These are phyloP conservation scores for Macrolepiota fuliginosa DNA, from an alignment of 768 basidiomycete species.

Conservation along the genomic window DNA sequence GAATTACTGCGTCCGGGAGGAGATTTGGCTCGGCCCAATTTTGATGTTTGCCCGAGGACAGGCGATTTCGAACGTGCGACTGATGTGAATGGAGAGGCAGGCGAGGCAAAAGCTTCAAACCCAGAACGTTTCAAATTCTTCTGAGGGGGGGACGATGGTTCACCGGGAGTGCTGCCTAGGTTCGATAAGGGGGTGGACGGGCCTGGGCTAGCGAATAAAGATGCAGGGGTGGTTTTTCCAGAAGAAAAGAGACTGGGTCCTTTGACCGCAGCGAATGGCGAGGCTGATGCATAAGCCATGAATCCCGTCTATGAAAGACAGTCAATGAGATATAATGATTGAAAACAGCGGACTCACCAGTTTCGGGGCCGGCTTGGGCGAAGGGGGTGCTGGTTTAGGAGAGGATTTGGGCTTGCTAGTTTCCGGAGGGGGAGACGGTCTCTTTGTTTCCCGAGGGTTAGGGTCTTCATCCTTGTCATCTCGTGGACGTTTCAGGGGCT, in stretches of 20 bases:
- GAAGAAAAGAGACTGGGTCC: slow-evolving; percentile 57
- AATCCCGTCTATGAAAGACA: slow-evolving; percentile 56
- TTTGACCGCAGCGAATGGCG: slow-evolving; percentile 73
- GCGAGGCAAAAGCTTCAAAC: slow-evolving; percentile 30
- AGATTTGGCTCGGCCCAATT: slow-evolving; percentile 49
- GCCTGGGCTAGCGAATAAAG: slow-evolving; percentile 12
- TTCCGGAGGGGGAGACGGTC: slow-evolving; percentile 71
- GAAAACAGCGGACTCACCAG: slow-evolving; percentile 37
- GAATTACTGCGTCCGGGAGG: slow-evolving; percentile 47
- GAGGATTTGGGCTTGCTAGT: slow-evolving; percentile 31
- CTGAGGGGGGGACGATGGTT: slow-evolving; percentile 16
- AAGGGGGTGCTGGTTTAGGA: slow-evolving; percentile 28
- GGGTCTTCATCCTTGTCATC: slow-evolving; percentile 63
- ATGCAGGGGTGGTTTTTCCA: slow-evolving; percentile 29
- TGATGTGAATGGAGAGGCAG: slow-evolving; percentile 28
- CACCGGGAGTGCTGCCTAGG: slow-evolving; percentile 2
- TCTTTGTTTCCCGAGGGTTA: slow-evolving; percentile 58
- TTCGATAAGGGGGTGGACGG: slow-evolving; percentile 16
- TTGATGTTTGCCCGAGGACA: slow-evolving; percentile 38
- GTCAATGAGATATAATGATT: slow-evolving; percentile 11
- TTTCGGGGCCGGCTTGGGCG: slow-evolving; percentile 33
- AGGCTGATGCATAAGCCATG: slow-evolving; percentile 76
- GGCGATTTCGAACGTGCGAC: slow-evolving; percentile 53
- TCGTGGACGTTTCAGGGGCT: slow-evolving; percentile 55
- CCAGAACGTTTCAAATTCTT: slow-evolving; percentile 31